A percentile compares a stretch with the other conserved stretches of the same genome.
These are phyloP conservation scores for Coemansia sp. DNA, from an alignment of 192 early-diverging fungal species.

Conservation along the genomic window DNA sequence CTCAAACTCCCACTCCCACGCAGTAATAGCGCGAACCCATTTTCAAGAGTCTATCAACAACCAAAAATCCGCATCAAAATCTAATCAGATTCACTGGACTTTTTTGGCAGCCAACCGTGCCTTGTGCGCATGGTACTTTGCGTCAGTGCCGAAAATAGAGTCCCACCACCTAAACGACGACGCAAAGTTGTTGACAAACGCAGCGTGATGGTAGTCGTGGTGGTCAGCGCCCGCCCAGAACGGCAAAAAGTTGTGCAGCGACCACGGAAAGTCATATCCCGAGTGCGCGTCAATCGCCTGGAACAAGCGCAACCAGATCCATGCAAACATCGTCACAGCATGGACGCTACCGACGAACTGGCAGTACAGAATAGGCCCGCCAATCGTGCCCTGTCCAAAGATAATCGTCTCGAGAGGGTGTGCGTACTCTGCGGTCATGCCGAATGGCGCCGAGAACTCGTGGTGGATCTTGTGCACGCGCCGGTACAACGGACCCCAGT, in stretches of 20 bases:
- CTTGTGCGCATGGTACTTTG: slow-evolving; percentile 65
- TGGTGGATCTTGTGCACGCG: slow-evolving; percentile 94
- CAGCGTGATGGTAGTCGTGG: slow-evolving; percentile 92
- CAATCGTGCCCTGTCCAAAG: slow-evolving; percentile 82
- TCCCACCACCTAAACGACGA: slow-evolving; percentile 91
- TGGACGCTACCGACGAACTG: slow-evolving; percentile 66
- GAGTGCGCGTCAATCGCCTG: slow-evolving; percentile 88
- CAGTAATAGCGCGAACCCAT: too few species aligned
- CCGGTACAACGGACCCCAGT: slow-evolving; percentile 85
- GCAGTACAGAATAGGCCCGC: slow-evolving; percentile 74
- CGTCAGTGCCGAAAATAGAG: slow-evolving; percentile 80
- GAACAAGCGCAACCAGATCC: slow-evolving; percentile 78
- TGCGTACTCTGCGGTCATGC: slow-evolving; percentile 85
- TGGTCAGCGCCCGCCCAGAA: slow-evolving; percentile 92
- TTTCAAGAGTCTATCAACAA: too few species aligned
- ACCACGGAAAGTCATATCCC: slow-evolving; percentile 96
- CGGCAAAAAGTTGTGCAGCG: slow-evolving; percentile 76
- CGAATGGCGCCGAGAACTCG: slow-evolving; percentile 86
- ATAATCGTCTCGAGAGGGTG: slow-evolving; percentile 83
- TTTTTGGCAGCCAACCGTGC: slow-evolving; percentile 28
- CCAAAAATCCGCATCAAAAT: background rate
- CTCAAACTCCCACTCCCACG: too few species aligned
- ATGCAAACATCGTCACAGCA: slow-evolving; percentile 76
- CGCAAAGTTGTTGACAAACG: slow-evolving; percentile 76
- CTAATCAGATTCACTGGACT: background rate